Percentiles rank a stretch among this genome's conserved stretches.
Evolutionary conservation across 768 basidiomycete species (phyloP).

Genomic region (Tulasnella sp.): DNA sequence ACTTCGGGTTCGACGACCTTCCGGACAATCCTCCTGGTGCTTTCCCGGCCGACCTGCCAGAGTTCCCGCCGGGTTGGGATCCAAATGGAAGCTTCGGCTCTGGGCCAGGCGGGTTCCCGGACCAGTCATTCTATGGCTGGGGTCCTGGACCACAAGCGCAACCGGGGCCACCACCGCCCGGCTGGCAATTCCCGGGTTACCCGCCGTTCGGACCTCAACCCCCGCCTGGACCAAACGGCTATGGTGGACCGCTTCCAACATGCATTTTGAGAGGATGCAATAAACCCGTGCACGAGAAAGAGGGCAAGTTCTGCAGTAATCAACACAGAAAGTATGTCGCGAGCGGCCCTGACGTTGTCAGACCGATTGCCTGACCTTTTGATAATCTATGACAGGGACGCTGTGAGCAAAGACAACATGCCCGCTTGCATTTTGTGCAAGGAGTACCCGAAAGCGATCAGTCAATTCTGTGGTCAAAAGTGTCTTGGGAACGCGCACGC

Average conservation of each 20-base stretch:
- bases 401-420: neutral
- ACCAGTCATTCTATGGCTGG: neutral
- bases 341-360: no score
- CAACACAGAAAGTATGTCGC: neutral
- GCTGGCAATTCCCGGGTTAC: neutral
- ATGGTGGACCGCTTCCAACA: neutral
- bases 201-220: neutral
- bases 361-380: no score
- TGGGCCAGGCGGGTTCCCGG: neutral
- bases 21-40: neutral
- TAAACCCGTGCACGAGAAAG: neutral
- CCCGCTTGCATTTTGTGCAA: constrained; percentile 6
- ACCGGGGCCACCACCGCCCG: neutral
- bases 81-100: neutral
- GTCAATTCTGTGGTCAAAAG: constrained; percentile 3
- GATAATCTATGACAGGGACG: neutral
- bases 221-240: neutral
- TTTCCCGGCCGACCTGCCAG: neutral
- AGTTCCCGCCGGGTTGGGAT: neutral
- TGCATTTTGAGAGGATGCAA: neutral
- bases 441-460: constrained; percentile 3
- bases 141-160: neutral
- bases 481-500: neutral
- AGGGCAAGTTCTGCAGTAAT: neutral
- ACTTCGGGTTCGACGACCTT: neutral